Evolutionary conservation across 2,329 filamentous ascomycete species (phyloP), one percentile per base, ranked within the genome.

Genomic region (Graphiopsis chlorocephala): DNA sequence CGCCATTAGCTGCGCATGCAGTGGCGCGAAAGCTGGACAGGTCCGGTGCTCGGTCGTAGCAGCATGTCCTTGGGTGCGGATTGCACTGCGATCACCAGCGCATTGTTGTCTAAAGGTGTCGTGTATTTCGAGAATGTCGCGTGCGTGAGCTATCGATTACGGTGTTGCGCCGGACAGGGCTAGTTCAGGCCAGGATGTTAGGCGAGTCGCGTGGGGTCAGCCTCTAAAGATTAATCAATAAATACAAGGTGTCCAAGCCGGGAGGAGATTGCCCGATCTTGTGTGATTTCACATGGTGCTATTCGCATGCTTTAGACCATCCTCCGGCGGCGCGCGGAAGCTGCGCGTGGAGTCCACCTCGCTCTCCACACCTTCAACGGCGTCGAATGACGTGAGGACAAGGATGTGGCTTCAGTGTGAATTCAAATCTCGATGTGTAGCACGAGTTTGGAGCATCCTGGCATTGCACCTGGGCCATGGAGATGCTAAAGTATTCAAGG

Each of bases 1-100:
- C 67, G 70, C 71, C 72, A 73, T 73, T 64, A 69, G 68, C 64
- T 58, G 53, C 42, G 55, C 28, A 56, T 31, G 48, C 62, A 33
- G 35, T 29, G 48, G 61, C 61, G 61, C 61, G 58, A 23, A n/a
- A 25, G 28, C 14, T 61, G 58, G 45, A 25, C 28, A n/a, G n/a
- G 45, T 29, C 8, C 45, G 28, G n/a, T 26, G 20, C 28, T 61
- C 45, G 28, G 33, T 11, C 33, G 42, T 25, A 29, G 58, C 58
- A 61, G 42, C 58, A 61, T 61, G 17, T 61, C 58, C 58, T 17
- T 50, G 26, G 8, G 38, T n/a, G 31, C 10, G 20, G n/a, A 38
- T 29, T 61, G 45, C 48, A 52, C 58, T 61, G 58, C 42, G 45
- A n/a, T 50, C 29, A 50, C 45, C 42, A 52, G 58, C 23, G 31